Evolutionary conservation across 139 green algal species (phyloP), one percentile per base, ranked within the genome.

Genomic region (Tetradesmus lagerheimii): DNA sequence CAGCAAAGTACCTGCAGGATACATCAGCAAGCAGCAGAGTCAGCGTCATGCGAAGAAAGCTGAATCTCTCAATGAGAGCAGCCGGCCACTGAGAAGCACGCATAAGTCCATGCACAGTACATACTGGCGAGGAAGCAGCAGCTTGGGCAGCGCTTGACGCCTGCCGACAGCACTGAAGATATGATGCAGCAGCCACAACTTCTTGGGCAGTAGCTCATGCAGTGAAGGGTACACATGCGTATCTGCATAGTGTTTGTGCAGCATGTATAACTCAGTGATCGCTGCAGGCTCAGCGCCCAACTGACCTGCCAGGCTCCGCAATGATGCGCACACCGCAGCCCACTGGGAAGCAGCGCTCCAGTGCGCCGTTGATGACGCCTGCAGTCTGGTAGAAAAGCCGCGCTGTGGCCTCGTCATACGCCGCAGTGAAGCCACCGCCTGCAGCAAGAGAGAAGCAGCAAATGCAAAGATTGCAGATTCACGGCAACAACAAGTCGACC

Each of bases 301-400:
- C 99, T 92, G 94, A 99, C 39, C 97, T 92, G 29, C 97, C 97
- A 3, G 97, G 97, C 93, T 99, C 97, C 0, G 97, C 96, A 84
- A 99, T 98, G 31, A 99, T 78, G 67, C 80, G 67, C 43, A 97
- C 92, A 25, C 92, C 93, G 80, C 89, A 89, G 71, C 62, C 89
- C 47, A 47, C 41, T n/a, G 96, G 96, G 92, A 99, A 99, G 89
- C 95, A 90, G 84, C 88, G 57, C 25, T 95, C 97, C 6, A 99
- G 91, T 0, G 96, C 94, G 14, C 85, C 80, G 86, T 98, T 92
- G 83, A 92, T 90, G 15, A 90, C 64, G 38, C 38, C 77, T 4
- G 62, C 85, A 20, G 80, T 90, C 35, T 38, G 35, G 47, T 53
- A 84, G 76, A 90, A 88, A 29, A 88, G 57, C 27, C 67, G 29